Base-by-base conservation (phyloP, 1,284 basidiomycete species). In the Ceratobasidium theobromae region DNA sequence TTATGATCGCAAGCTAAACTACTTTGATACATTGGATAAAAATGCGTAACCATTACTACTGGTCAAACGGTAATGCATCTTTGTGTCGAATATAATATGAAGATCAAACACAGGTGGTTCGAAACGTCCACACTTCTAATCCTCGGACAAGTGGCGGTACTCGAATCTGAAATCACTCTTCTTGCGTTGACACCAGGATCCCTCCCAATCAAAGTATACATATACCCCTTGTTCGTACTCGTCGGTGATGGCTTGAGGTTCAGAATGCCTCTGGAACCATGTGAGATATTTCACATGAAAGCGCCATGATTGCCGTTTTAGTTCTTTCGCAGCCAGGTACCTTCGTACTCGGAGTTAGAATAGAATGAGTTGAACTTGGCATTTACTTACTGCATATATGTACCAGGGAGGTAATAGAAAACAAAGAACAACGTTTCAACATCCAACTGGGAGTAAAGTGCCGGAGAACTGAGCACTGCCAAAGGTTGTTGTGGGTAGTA, bases 251-350 rank as follows among this genome's bases (percentile, higher is more conserved):
- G 93, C 94, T 75, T 97, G 94, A n/a, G 97, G 97, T 76, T 99
- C 95, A 23, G 93, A 95, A 74, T 98, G 94, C 60, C 97, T 86
- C 77, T 99, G 97, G 86, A 99, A 99, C 97, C 97, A 99, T 40
- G 97, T 99, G 69, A 99, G 79, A 77, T 98, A 99, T 79, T 99
- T 98, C 72, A 98, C 93, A 77, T 99, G 97, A 83, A 99, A 99
- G 65, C 97, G 87, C 97, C 97, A 99, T 66, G 93, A 95, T 77
- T 98, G 96, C 68, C 92, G 86, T 79, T 99, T 99, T 69, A 99
- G 81, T 78, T 99, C 97, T 75, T 93, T 93, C 5, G 97, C 97
- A 0, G 97, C 96, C 54, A 98, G 86, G 78, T 90, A 98, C 77
- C 93, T 95, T 70, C 45, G 45, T 27, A 57, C 28, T 35, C 45